Percentiles rank a stretch among this genome's conserved stretches.
These are phyloP conservation scores for Ogataea polymorpha DNA, from an alignment of 805 yeast species.

Conservation along the genomic window DNA sequence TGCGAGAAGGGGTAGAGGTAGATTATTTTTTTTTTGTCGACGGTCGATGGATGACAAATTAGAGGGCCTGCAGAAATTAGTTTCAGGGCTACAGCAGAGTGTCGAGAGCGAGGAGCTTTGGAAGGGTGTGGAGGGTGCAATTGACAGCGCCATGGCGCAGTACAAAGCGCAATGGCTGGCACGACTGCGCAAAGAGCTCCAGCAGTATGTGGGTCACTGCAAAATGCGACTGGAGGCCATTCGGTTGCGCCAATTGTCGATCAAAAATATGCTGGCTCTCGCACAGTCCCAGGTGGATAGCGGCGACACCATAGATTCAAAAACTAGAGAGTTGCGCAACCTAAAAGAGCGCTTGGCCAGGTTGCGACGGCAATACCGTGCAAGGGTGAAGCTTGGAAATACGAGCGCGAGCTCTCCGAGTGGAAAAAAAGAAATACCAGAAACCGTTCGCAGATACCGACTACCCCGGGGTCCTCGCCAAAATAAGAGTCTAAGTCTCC, in stretches of 20 bases:
- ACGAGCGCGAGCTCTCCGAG: background rate
- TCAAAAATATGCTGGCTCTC: slow-evolving; percentile 3
- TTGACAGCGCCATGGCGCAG: slow-evolving; percentile 1
- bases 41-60: slow-evolving; percentile 10
- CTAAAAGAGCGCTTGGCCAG: slow-evolving; percentile 2
- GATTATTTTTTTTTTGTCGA: slow-evolving; percentile 1
- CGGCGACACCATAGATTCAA: background rate
- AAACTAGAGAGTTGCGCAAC: slow-evolving; percentile 2
- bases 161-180: background rate
- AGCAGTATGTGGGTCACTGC: background rate
- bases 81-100: background rate
- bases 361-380: slow-evolving; percentile 3
- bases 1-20: too few relatives aligned
- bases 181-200: slow-evolving; percentile 1
- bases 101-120: slow-evolving; percentile 1
- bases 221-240: background rate
- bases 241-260: slow-evolving; percentile 2
- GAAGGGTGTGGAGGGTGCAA: background rate
- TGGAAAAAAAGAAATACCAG: slow-evolving; percentile 7
- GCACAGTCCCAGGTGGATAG: background rate
- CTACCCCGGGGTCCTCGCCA: slow-evolving; percentile 18
- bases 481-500: slow-evolving; percentile 10
- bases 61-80: background rate
- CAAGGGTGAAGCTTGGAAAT: background rate
- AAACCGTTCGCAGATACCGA: slow-evolving; percentile 11